phyloP scores from a whole-genome alignment of 2,329 filamentous ascomycete species.

The Parascedosporium putredinis region DNA sequence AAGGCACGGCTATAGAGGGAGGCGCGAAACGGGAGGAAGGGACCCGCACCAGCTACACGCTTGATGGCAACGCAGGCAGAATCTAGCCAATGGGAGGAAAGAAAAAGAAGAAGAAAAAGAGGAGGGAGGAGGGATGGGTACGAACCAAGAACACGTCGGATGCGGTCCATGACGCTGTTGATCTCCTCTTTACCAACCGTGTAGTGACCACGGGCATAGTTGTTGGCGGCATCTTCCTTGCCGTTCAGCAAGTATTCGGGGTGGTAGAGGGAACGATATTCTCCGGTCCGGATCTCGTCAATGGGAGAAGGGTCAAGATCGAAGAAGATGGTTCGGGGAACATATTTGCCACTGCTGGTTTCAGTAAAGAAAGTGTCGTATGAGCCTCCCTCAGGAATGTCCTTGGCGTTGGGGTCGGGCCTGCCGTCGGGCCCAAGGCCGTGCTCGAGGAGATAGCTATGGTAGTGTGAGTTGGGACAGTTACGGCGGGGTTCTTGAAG shows the following conservation, averaged over 20 bases:
- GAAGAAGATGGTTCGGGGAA: conserved; percentile 62
- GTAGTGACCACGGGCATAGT: conserved; percentile 68
- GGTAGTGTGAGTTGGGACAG: conserved; percentile 4
- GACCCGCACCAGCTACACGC: too few species aligned
- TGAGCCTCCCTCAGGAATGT: conserved; percentile 50
- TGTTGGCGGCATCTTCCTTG: conserved; percentile 70
- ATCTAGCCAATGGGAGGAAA: too few species aligned
- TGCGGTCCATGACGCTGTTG: conserved; percentile 57
- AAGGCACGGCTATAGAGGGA: too few species aligned
- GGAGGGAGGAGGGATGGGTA: neutral
- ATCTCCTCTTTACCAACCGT: conserved; percentile 70
- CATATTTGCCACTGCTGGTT: conserved; percentile 61
- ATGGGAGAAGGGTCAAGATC: conserved; percentile 64
- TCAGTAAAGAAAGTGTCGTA: conserved; percentile 68
- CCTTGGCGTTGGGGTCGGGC: conserved; percentile 49
- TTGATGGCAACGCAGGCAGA: too few species aligned
- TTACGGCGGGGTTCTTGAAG: conserved; percentile 11
- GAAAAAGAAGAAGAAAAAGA: too few species aligned
- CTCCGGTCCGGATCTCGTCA: conserved; percentile 61
- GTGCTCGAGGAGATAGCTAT: conserved; percentile 63
- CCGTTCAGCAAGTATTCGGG: conserved; percentile 62
- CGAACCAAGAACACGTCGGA: conserved; percentile 59
- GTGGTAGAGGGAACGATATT: conserved; percentile 61
- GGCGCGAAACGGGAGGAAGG: too few species aligned
- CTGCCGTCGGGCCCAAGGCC: conserved; percentile 56